Percentiles rank a stretch among this genome's conserved stretches.
These are phyloP conservation scores for Sordaria brevicollis DNA, from an alignment of 495 filamentous ascomycete genomes.

Conservation along the genomic window DNA sequence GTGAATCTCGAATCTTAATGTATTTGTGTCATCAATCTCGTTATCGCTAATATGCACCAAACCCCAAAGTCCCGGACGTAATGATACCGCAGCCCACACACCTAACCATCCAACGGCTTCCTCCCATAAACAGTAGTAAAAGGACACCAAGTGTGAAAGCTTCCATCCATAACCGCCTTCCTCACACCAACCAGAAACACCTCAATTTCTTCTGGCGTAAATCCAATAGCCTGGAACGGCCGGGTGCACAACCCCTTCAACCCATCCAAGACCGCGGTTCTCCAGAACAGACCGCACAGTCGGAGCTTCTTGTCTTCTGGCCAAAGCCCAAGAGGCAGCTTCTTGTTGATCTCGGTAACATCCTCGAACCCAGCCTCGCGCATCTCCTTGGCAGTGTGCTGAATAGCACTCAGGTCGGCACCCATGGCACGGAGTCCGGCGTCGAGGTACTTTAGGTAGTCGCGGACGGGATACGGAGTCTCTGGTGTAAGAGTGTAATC, in stretches of 20 bases:
- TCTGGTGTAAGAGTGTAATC: conserved; percentile 25
- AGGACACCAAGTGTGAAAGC: conserved; percentile 22
- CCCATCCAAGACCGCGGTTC: conserved; percentile 26
- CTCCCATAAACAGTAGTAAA: conserved; percentile 22
- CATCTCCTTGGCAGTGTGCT: conserved; percentile 7
- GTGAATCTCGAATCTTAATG: not conserved
- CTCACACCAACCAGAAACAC: conserved; percentile 29
- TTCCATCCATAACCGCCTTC: conserved; percentile 20
- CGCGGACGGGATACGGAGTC: conserved; percentile 27
- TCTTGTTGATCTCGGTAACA: conserved; percentile 13
- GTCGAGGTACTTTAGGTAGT: conserved; percentile 20
- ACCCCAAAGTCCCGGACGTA: not conserved
- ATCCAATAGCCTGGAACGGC: conserved; percentile 22
- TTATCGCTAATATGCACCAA: not conserved
- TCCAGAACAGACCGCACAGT: conserved; percentile 22
- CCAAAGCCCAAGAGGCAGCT: conserved; percentile 26
- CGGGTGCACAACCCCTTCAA: conserved; percentile 19
- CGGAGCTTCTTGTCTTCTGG: conserved; percentile 21
- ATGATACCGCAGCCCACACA: not conserved
- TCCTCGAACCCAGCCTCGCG: conserved; percentile 21
- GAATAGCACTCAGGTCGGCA: conserved; percentile 17
- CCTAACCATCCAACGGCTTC: conserved; percentile 15
- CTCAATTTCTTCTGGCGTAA: conserved; percentile 29
- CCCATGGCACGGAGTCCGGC: conserved; percentile 18
- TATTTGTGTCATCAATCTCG: not conserved